Evolutionary conservation across 306 rosid species (phyloP), one percentile per base, ranked within the genome.

Genomic region (Cicer judaicum): DNA sequence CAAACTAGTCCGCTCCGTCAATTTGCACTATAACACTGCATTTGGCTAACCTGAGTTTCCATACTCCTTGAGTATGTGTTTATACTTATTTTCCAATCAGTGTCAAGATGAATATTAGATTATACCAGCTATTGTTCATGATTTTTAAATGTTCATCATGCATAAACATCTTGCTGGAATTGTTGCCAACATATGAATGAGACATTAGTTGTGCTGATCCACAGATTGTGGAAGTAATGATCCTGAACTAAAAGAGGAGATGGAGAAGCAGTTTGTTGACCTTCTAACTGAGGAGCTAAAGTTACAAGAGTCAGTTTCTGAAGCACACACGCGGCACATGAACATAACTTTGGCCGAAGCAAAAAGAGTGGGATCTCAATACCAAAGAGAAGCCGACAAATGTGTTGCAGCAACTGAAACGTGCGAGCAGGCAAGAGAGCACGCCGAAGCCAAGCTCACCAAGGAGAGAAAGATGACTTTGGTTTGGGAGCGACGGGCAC

Each of bases 231-330:
- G 93, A 46, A 76, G 95, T 64, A 92, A 81, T 78, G 97, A 94
- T 76, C 96, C 99, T 2, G 99, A 91, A 65, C 84, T 92, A 46
- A 92, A 85, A 89, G 90, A 85, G 69, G 99, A 94, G 83, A 90
- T 94, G 99, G 96, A 94, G 85, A 94, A 94, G 89, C 97, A 92
- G 53, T 87, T 90, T 77, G 97, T 94, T 79, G 99, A 94, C 74
- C 97, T 94, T 41, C 85, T 94, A 12, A 80, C 93, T 0, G 99
- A 94, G 79, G 99, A 94, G 85, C 80, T 94, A 77, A 94, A 88
- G 85, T 82, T 94, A 79, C 99, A 94, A 81, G 93, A 87, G 79
- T 79, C 95, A 39, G 99, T 94, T 73, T 56, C 91, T 0, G 75
- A 86, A 29, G 99, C 92, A 46, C 91, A 85, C 82, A 71, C 72